A percentile compares a stretch with the other conserved stretches of the same genome.
phyloP scores from a whole-genome alignment of 1,284 basidiomycete genomes.

The Microstroma glucosiphilum region DNA sequence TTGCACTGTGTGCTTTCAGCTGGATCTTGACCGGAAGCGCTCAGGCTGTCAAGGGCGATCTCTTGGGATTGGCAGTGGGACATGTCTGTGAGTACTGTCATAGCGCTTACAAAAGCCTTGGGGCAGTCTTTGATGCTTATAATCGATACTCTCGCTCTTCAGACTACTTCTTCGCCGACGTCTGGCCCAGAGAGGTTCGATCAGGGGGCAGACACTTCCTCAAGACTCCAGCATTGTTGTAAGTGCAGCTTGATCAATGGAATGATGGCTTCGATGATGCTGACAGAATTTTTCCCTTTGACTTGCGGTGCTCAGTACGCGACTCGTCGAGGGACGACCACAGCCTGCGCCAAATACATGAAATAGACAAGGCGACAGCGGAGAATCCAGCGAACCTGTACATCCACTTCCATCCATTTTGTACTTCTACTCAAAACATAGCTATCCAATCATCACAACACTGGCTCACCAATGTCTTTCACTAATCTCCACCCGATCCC shows the following conservation, averaged over 20 bases:
- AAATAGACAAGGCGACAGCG: too few relatives aligned
- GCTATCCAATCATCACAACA: too few relatives aligned
- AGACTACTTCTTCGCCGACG: constrained; percentile 80
- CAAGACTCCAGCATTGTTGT: constrained; percentile 72
- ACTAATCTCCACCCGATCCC: constrained; percentile 9
- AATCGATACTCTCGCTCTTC: neutral
- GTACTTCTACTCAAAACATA: too few relatives aligned
- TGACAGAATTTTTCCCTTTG: too few relatives aligned
- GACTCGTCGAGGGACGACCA: too few relatives aligned
- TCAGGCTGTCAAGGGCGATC: constrained; percentile 74
- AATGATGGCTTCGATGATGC: too few relatives aligned
- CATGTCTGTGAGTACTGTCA: constrained; percentile 38
- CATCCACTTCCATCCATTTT: too few relatives aligned
- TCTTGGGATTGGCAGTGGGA: constrained; percentile 55
- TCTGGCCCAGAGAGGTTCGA: constrained; percentile 87
- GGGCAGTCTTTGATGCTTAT: neutral
- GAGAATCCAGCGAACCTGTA: too few relatives aligned
- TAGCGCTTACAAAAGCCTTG: neutral
- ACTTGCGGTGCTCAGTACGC: too few relatives aligned
- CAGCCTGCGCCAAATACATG: too few relatives aligned
- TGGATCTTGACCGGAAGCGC: constrained; percentile 84
- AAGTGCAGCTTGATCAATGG: constrained; percentile 52
- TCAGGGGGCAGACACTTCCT: constrained; percentile 69
- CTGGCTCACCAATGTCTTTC: constrained; percentile 7
- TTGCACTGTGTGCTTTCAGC: constrained; percentile 76